A percentile compares a stretch with the other conserved stretches of the same genome.
Conservation (phyloP, 2,329 filamentous ascomycete species). For the Sporothrix protearum region DNA sequence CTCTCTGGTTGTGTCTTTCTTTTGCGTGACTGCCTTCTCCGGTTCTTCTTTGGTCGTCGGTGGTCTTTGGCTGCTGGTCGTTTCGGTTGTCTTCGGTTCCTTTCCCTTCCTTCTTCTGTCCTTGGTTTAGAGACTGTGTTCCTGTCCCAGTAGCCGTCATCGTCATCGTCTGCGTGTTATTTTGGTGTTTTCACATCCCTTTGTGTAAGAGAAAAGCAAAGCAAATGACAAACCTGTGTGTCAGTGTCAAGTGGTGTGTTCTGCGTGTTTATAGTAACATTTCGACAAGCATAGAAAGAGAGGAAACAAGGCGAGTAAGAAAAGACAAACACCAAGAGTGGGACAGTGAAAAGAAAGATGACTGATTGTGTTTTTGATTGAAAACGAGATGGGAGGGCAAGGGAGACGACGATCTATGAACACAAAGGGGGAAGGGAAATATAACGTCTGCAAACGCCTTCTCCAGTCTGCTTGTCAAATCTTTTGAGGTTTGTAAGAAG, state of each 20-base stretch:
- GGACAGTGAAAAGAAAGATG: not conserved
- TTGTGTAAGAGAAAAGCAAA: not conserved
- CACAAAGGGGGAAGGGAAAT: not conserved
- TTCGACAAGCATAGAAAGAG: not conserved
- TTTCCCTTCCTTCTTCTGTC: not conserved
- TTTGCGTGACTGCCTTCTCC: not conserved
- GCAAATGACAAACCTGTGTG: not conserved
- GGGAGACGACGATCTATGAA: constrained; percentile 8
- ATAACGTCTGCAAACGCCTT: constrained; percentile 8
- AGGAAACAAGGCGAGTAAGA: not conserved
- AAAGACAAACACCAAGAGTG: not conserved
- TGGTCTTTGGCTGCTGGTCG: not conserved
- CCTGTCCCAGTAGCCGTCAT: not conserved
- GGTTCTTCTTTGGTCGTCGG: not conserved
- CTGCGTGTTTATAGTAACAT: not conserved
- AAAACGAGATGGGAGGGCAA: not conserved
- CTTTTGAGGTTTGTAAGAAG: not conserved
- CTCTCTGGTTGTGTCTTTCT: not conserved
- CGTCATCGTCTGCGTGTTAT: not conserved
- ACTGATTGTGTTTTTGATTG: not conserved
- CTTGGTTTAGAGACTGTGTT: not conserved
- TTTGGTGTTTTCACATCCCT: not conserved
- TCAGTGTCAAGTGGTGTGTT: not conserved
- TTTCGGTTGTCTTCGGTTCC: not conserved
- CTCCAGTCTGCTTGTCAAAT: not conserved